phyloP scores from a whole-genome alignment of 768 basidiomycete species.

The Pleurotus pulmonarius region DNA sequence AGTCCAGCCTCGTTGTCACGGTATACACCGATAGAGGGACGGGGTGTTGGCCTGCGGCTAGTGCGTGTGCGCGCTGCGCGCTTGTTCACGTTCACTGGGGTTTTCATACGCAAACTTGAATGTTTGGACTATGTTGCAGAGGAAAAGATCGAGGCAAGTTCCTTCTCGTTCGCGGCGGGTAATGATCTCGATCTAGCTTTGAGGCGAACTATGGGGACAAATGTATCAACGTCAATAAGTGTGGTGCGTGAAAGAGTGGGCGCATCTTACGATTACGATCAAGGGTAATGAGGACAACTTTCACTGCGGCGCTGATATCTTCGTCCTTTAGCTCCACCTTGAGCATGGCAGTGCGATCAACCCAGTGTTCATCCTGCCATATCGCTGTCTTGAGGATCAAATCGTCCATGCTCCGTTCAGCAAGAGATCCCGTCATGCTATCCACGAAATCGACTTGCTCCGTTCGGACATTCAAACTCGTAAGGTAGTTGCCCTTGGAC shows the following conservation, averaged over 20 bases:
- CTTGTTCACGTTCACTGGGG: neutral
- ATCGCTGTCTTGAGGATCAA: slow-evolving; percentile 88
- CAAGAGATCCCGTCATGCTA: slow-evolving; percentile 21
- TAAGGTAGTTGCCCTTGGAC: slow-evolving; percentile 89
- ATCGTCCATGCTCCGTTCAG: slow-evolving; percentile 89
- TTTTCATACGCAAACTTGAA: neutral
- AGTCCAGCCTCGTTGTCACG: neutral
- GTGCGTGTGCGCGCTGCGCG: neutral
- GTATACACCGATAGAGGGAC: neutral
- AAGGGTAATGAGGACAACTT: slow-evolving; percentile 86
- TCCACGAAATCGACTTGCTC: slow-evolving; percentile 77
- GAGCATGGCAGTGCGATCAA: slow-evolving; percentile 77
- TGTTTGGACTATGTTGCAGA: slow-evolving; percentile 1
- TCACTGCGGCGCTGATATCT: slow-evolving; percentile 50
- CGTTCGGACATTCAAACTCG: slow-evolving; percentile 74
- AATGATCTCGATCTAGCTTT: slow-evolving; percentile 88
- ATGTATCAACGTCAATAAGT: slow-evolving; percentile 12
- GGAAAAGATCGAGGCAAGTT: slow-evolving; percentile 66
- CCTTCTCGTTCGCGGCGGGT: slow-evolving; percentile 81
- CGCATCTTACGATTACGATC: slow-evolving; percentile 81
- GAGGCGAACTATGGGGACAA: slow-evolving; percentile 61
- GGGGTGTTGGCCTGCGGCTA: neutral
- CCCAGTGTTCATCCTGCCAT: slow-evolving; percentile 93
- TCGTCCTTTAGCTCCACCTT: slow-evolving; percentile 31
- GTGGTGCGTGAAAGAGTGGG: neutral